Evolutionary conservation across 2,329 filamentous ascomycete species (phyloP).

Genomic region (Verticillium isaacii): DNA sequence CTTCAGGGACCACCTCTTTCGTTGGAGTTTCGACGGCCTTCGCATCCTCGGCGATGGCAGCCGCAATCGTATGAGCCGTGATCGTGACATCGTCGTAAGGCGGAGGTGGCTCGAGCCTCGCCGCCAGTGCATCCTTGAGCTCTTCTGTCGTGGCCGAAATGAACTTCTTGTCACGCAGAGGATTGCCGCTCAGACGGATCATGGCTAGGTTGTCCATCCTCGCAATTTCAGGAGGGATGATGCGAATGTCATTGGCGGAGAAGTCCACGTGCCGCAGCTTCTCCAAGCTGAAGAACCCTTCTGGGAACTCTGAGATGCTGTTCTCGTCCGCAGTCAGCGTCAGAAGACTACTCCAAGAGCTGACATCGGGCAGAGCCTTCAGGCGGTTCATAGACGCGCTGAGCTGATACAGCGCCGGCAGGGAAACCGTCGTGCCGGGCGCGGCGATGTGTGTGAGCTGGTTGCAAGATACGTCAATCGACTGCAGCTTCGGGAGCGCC

Average conservation of each 20-base stretch:
- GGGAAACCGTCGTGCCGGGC: conserved; percentile 38
- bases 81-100: conserved; percentile 26
- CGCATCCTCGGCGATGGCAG: conserved; percentile 23
- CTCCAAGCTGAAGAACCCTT: conserved; percentile 64
- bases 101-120: conserved; percentile 57
- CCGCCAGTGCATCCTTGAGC: conserved; percentile 68
- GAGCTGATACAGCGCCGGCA: conserved; percentile 71
- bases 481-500: conserved; percentile 61
- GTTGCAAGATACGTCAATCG: conserved; percentile 74
- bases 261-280: conserved; percentile 76
- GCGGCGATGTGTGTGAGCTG: conserved; percentile 54
- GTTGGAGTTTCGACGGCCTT: conserved; percentile 18
- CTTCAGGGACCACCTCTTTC: conserved; percentile 6
- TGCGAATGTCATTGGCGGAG: conserved; percentile 75
- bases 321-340: conserved; percentile 81
- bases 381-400: conserved; percentile 80
- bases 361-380: conserved; percentile 65
- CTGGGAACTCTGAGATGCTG: conserved; percentile 67
- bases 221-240: conserved; percentile 71
- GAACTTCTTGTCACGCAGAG: conserved; percentile 82
- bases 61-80: conserved; percentile 9
- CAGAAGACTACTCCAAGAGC: conserved; percentile 67
- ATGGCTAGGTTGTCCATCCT: conserved; percentile 73
- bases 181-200: conserved; percentile 82
- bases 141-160: conserved; percentile 75